Evolutionary conservation across 2,329 filamentous ascomycete genomes (phyloP), one percentile per base, ranked within the genome.

Genomic region (Aureobasidium melanogenum): DNA sequence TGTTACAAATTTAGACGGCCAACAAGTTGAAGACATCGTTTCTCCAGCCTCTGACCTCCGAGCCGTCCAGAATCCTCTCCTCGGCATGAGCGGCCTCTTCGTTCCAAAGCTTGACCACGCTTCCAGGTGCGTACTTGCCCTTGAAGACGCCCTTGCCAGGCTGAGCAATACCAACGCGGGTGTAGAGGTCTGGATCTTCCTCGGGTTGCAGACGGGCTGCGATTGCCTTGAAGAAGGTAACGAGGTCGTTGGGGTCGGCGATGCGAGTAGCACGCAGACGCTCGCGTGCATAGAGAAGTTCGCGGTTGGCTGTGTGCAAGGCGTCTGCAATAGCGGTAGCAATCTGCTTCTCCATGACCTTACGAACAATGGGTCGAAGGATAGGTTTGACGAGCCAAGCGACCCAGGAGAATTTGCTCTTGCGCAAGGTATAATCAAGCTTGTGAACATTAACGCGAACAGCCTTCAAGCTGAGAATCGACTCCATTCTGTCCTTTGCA

Each of bases 81-180:
- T 80, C 80, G 0, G 89, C 91, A 64, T 80, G 79, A 24, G 78
- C 75, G 0, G 84, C 91, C 74, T 96, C 88, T 65, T 91, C 87
- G 66, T 93, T 84, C 90, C 91, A 96, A n/a, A 96, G 74, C 75
- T 89, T 91, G 56, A 94, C 88, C 28, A 97, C 77, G 72, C 91
- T 96, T 0, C 91, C 92, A 0, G 93, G 93, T 0, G 93, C 87
- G 75, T 96, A 97, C 1, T 91, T 83, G 4, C 88, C 89, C 67
- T 85, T 85, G 77, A 97, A 97, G 0, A 93, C 79, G 32, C 84
- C 83, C 65, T 79, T 77, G 17, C 80, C 77, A 0, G 81, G 82
- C 30, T 82, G 78, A 47, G 82, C 81, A 10, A 96, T 76, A 1
- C 91, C 91, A 17, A 95, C 77, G 2, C 88, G 79, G 1, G 86